These are phyloP conservation scores for Candida krabiensis DNA, from an alignment of 805 yeast species.

Conservation along the genomic window DNA sequence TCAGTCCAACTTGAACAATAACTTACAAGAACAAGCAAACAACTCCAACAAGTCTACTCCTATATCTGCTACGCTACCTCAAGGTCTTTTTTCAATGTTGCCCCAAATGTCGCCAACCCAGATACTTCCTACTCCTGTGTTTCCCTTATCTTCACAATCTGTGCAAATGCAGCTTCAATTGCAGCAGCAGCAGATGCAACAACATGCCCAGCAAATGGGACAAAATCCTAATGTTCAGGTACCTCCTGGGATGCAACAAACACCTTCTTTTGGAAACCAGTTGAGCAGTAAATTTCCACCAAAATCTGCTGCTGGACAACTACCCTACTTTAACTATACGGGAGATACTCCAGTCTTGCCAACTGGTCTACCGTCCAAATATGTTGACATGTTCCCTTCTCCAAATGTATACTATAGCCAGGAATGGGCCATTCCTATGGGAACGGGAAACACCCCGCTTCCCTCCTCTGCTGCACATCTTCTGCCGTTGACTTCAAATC, in stretches of 20 bases:
- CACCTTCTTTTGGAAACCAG: constrained; percentile 3
- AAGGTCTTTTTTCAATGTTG: constrained; percentile 28
- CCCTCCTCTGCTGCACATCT: constrained; percentile 31
- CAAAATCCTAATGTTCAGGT: constrained; percentile 4
- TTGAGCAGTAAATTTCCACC: constrained; percentile 12
- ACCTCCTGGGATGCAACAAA: constrained; percentile 5
- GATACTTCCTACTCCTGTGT: constrained; percentile 28
- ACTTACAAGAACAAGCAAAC: constrained; percentile 16
- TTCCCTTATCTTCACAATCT: constrained; percentile 21
- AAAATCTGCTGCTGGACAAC: constrained; percentile 14
- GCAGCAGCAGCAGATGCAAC: constrained; percentile 21
- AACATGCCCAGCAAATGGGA: constrained; percentile 10
- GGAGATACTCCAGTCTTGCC: constrained; percentile 69
- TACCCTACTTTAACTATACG: constrained; percentile 13
- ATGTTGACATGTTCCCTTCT: constrained; percentile 75
- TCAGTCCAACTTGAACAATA: constrained; percentile 15
- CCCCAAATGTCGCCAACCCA: constrained; percentile 36
- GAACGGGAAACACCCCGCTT: constrained; percentile 42
- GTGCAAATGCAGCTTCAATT: constrained; percentile 26
- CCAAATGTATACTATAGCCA: constrained; percentile 74
- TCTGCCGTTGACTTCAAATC: constrained; percentile 16
- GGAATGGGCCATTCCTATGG: constrained; percentile 51
- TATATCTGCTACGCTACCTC: constrained; percentile 28
- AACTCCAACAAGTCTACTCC: constrained; percentile 30
- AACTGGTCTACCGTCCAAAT: constrained; percentile 67